Evolutionary conservation across 2,329 filamentous ascomycete genomes (phyloP).

Genomic region (Alternaria longipes): DNA sequence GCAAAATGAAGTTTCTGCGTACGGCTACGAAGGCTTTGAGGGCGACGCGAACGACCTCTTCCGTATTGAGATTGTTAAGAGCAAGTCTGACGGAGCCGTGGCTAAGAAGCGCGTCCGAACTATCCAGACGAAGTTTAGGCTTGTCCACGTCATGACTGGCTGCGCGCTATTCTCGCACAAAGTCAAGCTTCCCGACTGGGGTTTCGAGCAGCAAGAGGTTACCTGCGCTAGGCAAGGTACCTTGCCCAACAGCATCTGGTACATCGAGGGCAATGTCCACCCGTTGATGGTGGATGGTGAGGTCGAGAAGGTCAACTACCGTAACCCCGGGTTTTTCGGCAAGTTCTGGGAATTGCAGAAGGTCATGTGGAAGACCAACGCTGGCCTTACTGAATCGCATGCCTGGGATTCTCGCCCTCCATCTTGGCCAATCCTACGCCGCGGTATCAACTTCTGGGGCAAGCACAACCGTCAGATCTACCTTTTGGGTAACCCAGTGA

Average conservation of each 20-base stretch:
- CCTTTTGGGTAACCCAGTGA: constrained; percentile 84
- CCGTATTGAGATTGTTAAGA: constrained; percentile 92
- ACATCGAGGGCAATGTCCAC: constrained; percentile 90
- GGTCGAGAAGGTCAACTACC: constrained; percentile 91
- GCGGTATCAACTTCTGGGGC: constrained; percentile 99
- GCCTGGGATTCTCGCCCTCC: constrained; percentile 96
- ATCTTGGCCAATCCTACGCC: constrained; percentile 89
- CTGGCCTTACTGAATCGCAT: constrained; percentile 93
- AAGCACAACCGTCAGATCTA: constrained; percentile 95
- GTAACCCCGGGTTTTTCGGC: constrained; percentile 90
- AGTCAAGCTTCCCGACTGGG: constrained; percentile 98
- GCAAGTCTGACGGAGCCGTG: constrained; percentile 77
- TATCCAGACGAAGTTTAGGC: constrained; percentile 95
- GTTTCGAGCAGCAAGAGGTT: constrained; percentile 98
- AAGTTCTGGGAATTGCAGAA: constrained; percentile 98
- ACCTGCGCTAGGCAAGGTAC: constrained; percentile 93
- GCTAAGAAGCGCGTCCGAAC: constrained; percentile 89
- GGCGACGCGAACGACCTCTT: constrained; percentile 97
- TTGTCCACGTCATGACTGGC: constrained; percentile 95
- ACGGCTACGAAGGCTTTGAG: constrained; percentile 95
- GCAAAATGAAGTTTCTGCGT: constrained; percentile 96
- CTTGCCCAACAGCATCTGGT: constrained; percentile 96
- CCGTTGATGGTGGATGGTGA: constrained; percentile 74
- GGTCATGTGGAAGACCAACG: constrained; percentile 99
- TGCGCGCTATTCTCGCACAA: constrained; percentile 98